Percentiles rank a stretch among this genome's conserved stretches.
Conservation (phyloP, 495 filamentous ascomycete species). For the Xylaria longipes region DNA sequence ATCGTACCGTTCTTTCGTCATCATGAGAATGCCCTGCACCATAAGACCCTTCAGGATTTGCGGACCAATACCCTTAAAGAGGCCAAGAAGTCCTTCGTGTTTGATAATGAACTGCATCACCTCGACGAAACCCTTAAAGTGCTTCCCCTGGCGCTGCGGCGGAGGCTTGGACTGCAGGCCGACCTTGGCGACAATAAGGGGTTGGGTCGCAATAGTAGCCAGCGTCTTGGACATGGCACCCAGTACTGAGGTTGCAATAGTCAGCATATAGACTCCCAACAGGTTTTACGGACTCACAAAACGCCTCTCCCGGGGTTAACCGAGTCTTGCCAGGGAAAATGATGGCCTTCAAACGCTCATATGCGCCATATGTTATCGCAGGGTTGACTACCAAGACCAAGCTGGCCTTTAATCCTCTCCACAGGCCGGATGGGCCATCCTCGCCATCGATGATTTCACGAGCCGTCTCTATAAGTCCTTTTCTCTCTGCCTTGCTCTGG, state of each 20-base stretch:
- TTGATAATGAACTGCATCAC: conserved; percentile 93
- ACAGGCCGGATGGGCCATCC: conserved; percentile 87
- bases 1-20: conserved; percentile 95
- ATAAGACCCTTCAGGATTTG: conserved; percentile 92
- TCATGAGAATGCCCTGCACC: conserved; percentile 97
- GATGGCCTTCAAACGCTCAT: conserved; percentile 83
- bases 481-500: conserved; percentile 78
- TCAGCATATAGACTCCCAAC: conserved; percentile 22
- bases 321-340: conserved; percentile 79
- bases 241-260: conserved; percentile 63
- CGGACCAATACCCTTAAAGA: conserved; percentile 97
- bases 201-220: conserved; percentile 92
- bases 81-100: conserved; percentile 78
- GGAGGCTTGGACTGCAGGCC: conserved; percentile 93
- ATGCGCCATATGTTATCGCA: conserved; percentile 97
- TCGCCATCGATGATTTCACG: conserved; percentile 88
- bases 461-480: conserved; percentile 87
- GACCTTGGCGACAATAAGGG: conserved; percentile 97
- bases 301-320: conserved; percentile 87
- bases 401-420: conserved; percentile 95
- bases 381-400: conserved; percentile 97
- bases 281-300: conserved; percentile 65
- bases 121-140: conserved; percentile 92
- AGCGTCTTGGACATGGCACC: conserved; percentile 92
- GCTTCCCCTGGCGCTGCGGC: conserved; percentile 81